Conservation (phyloP, 345 rosid genomes). For the sweet orange (Citrus sinensis) region DVS_A1.0 CM039166.1:19365501-19366000, state of each 20-base stretch:
- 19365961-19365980: neutral
- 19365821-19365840: constrained; percentile 96
- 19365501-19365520: neutral
- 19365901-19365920: neutral
- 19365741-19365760: constrained; percentile 74
- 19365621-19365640: neutral
- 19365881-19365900: constrained; percentile 15
- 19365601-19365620: no score
- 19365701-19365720: constrained; percentile 81
- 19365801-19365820: constrained; percentile 90
- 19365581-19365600: no score
- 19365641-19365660: constrained; percentile 43
- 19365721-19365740: constrained; percentile 60
- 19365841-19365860: constrained; percentile 56
- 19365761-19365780: constrained; percentile 82
- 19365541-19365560: constrained; percentile 57
- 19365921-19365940: neutral
- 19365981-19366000: neutral
- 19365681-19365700: constrained; percentile 57
- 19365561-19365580: no score
- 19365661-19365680: constrained; percentile 77
- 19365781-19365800: constrained; percentile 63
- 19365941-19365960: neutral
- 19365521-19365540: constrained; percentile 57
- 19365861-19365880: constrained; percentile 81